Conservation (phyloP, 345 rosid species). For the Chamaenerion angustifolium region DNA sequence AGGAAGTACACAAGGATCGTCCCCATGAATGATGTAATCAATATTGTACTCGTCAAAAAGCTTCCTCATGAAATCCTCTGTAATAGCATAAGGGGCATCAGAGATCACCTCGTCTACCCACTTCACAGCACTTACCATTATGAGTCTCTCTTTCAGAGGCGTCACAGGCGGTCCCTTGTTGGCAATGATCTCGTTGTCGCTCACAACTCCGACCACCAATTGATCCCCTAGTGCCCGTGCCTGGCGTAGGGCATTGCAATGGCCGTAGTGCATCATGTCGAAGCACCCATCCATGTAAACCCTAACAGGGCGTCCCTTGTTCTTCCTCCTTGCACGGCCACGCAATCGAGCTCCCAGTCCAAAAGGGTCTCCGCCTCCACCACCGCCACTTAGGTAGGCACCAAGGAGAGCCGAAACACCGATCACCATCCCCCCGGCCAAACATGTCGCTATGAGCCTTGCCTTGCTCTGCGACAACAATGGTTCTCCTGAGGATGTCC, state of each 20-base stretch:
- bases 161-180: slow-evolving; percentile 75
- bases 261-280: slow-evolving; percentile 84
- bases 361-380: background rate
- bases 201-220: slow-evolving; percentile 64
- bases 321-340: slow-evolving; percentile 12
- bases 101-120: slow-evolving; percentile 73
- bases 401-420: slow-evolving; percentile 27
- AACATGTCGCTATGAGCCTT: slow-evolving; percentile 21
- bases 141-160: slow-evolving; percentile 54
- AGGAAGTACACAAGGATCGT: slow-evolving; percentile 70
- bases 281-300: slow-evolving; percentile 82
- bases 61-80: slow-evolving; percentile 60
- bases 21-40: slow-evolving; percentile 67
- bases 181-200: slow-evolving; percentile 53
- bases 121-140: slow-evolving; percentile 60
- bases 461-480: slow-evolving; percentile 13
- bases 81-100: slow-evolving; percentile 66
- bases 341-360: slow-evolving; percentile 10
- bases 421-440: slow-evolving; percentile 37
- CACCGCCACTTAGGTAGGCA: slow-evolving; percentile 12
- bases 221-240: slow-evolving; percentile 59
- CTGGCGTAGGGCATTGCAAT: slow-evolving; percentile 72
- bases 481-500: too few relatives aligned
- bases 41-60: slow-evolving; percentile 51
- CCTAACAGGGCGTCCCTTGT: slow-evolving; percentile 37